phyloP scores from a whole-genome alignment of 345 rosid species.

The Hibiscus mutabilis region DNA sequence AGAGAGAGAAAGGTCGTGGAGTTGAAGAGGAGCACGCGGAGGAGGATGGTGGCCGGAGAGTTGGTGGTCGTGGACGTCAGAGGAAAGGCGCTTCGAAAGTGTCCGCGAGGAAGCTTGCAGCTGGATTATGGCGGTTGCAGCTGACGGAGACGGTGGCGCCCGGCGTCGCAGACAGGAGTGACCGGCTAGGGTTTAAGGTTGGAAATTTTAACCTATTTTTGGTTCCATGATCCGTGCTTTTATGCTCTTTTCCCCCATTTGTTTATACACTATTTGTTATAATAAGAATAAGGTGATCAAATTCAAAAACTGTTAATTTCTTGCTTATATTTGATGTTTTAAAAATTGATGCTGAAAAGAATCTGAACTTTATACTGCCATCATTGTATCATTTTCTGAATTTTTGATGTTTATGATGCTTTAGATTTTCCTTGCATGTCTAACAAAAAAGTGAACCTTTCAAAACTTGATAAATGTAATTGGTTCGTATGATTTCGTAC shows the following conservation, averaged over 20 bases:
- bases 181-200: conserved; percentile 67
- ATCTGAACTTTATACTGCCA: conserved; percentile 13
- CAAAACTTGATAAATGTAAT: neutral
- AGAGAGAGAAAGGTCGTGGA: conserved; percentile 16
- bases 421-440: neutral
- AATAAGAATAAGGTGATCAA: conserved; percentile 15
- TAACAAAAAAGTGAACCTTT: neutral
- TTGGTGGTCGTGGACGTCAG: conserved; percentile 30
- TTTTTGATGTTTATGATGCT: neutral
- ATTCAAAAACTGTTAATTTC: conserved; percentile 1
- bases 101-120: conserved; percentile 87
- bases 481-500: conserved; percentile 8
- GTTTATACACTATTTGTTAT: neutral
- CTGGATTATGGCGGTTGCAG: conserved; percentile 86
- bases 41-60: conserved; percentile 20
- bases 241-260: neutral
- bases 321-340: conserved; percentile 21
- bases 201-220: neutral
- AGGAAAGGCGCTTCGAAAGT: conserved; percentile 24
- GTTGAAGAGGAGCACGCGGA: conserved; percentile 31
- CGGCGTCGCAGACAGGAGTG: conserved; percentile 30
- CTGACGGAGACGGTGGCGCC: conserved; percentile 34
- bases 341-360: neutral
- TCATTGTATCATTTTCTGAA: conserved; percentile 10
- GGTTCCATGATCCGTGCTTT: conserved; percentile 3